Evolutionary conservation across 2,329 filamentous ascomycete genomes (phyloP), one percentile per base, ranked within the genome.

Genomic region (Monilinia laxa): DNA sequence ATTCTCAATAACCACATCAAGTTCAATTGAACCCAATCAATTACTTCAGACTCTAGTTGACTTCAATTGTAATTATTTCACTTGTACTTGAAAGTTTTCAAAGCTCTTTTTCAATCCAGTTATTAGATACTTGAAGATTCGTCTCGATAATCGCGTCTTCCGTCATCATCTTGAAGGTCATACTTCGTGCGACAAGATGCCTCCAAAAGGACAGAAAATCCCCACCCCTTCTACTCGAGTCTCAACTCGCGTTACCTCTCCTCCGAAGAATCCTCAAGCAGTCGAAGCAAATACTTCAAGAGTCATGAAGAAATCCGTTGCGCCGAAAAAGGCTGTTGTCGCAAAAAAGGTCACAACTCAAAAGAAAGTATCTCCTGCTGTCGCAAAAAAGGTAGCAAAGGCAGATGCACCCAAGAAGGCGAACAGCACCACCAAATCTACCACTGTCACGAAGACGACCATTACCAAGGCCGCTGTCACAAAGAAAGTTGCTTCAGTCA

Each of bases 301-400:
- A 47, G 51, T 52, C 2, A 38, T 53, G 51, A 66, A 42, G 58
- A 66, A 53, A 40, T 14, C 28, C 40, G 40, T 55, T 28, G 64
- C 64, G 18, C 49, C 58, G 2, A 66, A 66, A 58, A 63, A 64
- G 40, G 14, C 18, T 31, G 51, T 23, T 51, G 58, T 54, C 31
- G 18, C 55, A 42, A 65, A 65, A 49, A 60, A 60, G 14, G 55
- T 31, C 42, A 55, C 64, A n/a, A 28, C 49, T 23, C 71, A 42
- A 72, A 74, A 68, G 72, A 76, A 69, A 73, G 72, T 51, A 20
- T 38, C 58, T 75, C 73, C 64, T 6, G 23, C 56, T 54, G 64
- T 51, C n/a, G 40, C 64, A 52, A 65, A 60, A 20, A 65, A 59
- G 31, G 47, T 47, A 45, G 57, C 64, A 31, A 59, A 65, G 47